Evolutionary conservation across 164 flowering plant species (phyloP).

Genomic region (Taxillus chinensis): DNA sequence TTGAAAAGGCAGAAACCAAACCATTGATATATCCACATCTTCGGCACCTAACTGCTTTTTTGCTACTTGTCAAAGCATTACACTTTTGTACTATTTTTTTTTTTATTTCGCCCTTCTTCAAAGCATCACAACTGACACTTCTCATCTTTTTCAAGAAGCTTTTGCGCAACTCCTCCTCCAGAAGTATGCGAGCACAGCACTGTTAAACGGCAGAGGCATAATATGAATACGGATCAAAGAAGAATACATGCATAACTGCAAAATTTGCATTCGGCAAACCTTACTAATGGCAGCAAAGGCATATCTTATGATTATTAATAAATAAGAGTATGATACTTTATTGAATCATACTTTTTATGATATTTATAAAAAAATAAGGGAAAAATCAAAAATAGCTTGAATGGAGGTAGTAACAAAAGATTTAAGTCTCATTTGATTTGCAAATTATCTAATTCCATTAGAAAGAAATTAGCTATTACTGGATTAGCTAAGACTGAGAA

Average conservation of each 20-base stretch:
- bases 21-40: constrained; percentile 77
- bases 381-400: too few species aligned
- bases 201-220: constrained; percentile 15
- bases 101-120: constrained; percentile 41
- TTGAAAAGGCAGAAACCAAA: constrained; percentile 20
- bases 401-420: too few species aligned
- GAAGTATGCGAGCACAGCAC: constrained; percentile 74
- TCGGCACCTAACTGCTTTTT: constrained; percentile 36
- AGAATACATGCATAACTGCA: not conserved
- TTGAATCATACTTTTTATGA: too few species aligned
- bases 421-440: too few species aligned
- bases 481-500: too few species aligned
- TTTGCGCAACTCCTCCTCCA: constrained; percentile 42
- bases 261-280: too few species aligned
- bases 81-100: constrained; percentile 53
- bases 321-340: too few species aligned
- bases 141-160: constrained; percentile 64
- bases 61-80: constrained; percentile 23
- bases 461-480: too few species aligned
- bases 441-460: too few species aligned
- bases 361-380: too few species aligned
- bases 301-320: too few species aligned
- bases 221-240: not conserved
- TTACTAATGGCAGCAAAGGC: too few species aligned
- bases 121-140: constrained; percentile 42